A percentile compares a stretch with the other conserved stretches of the same genome.
Evolutionary conservation across 2,329 filamentous ascomycete genomes (phyloP).

Genomic region (Periconia macrospinosa): DNA sequence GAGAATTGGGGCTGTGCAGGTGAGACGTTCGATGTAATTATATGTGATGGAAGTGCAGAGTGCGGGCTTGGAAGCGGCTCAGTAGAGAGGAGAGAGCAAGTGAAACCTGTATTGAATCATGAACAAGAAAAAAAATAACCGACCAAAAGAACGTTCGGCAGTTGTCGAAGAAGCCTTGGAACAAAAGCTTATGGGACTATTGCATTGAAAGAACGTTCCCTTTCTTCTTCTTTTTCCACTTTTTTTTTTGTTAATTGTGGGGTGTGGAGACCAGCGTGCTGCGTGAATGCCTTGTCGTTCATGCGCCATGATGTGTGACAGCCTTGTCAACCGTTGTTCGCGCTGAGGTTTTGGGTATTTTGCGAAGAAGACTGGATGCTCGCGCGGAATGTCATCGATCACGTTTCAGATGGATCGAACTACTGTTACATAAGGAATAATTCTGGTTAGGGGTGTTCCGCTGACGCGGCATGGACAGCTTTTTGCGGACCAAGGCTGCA

Average conservation of each 20-base stretch:
- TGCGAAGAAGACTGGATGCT: not conserved
- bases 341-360: not conserved
- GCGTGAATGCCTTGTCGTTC: not conserved
- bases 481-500: not conserved
- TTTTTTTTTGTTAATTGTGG: not conserved
- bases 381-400: not conserved
- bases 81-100: slow-evolving; percentile 2
- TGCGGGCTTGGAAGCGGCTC: slow-evolving; percentile 8
- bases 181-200: slow-evolving; percentile 13
- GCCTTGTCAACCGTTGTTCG: not conserved
- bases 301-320: not conserved
- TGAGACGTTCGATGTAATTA: slow-evolving; percentile 12
- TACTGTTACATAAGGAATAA: not conserved
- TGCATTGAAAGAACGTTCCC: not conserved
- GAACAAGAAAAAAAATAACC: slow-evolving; percentile 12
- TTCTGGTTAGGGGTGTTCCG: not conserved
- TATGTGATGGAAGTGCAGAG: not conserved
- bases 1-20: slow-evolving; percentile 19
- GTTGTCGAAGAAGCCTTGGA: slow-evolving; percentile 15
- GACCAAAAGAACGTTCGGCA: slow-evolving; percentile 3
- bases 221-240: not conserved
- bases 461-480: not conserved
- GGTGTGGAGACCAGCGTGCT: not conserved
- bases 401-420: not conserved
- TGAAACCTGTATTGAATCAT: slow-evolving; percentile 5